Conservation (phyloP, 2,329 filamentous ascomycete genomes). For the Beauveria pseudobassiana region DNA sequence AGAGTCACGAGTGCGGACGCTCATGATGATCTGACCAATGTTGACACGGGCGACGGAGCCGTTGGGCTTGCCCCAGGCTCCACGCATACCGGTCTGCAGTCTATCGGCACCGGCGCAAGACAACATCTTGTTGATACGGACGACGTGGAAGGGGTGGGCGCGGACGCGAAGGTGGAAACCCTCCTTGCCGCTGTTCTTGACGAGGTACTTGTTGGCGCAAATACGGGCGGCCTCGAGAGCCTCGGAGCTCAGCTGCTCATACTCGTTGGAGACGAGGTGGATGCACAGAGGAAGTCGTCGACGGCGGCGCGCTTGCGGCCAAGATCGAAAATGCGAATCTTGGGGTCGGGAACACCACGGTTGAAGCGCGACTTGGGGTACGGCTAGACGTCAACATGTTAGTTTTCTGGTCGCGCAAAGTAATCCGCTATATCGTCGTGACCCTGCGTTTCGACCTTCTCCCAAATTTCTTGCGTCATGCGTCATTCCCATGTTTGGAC, state of each 20-base stretch:
- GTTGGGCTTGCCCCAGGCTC: conserved; percentile 99
- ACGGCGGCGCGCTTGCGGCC: conserved; percentile 97
- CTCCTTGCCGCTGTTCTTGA: conserved; percentile 66
- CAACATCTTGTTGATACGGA: conserved; percentile 99
- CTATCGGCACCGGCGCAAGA: conserved; percentile 99
- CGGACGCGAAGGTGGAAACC: conserved; percentile 69
- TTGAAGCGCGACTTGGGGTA: conserved; percentile 99
- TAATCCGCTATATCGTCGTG: background rate
- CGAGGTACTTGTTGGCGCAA: conserved; percentile 98
- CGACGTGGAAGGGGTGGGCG: conserved; percentile 98
- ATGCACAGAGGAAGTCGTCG: conserved; percentile 99
- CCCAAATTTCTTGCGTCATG: background rate
- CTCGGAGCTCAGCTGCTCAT: conserved; percentile 99
- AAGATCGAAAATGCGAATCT: conserved; percentile 97
- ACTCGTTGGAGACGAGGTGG: conserved; percentile 99
- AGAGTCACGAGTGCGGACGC: conserved; percentile 91
- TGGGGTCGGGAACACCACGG: conserved; percentile 86
- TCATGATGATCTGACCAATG: conserved; percentile 99
- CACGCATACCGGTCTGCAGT: conserved; percentile 99
- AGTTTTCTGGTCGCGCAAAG: conserved; percentile 10
- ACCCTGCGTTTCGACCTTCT: background rate
- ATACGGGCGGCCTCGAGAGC: conserved; percentile 99
- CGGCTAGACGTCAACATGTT: conserved; percentile 47
- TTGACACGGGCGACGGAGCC: conserved; percentile 98
- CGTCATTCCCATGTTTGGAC: background rate